A percentile compares a stretch with the other conserved stretches of the same genome.
phyloP scores from a whole-genome alignment of 2,329 filamentous ascomycete genomes.

The Paraphaeosphaeria minitans region DNA sequence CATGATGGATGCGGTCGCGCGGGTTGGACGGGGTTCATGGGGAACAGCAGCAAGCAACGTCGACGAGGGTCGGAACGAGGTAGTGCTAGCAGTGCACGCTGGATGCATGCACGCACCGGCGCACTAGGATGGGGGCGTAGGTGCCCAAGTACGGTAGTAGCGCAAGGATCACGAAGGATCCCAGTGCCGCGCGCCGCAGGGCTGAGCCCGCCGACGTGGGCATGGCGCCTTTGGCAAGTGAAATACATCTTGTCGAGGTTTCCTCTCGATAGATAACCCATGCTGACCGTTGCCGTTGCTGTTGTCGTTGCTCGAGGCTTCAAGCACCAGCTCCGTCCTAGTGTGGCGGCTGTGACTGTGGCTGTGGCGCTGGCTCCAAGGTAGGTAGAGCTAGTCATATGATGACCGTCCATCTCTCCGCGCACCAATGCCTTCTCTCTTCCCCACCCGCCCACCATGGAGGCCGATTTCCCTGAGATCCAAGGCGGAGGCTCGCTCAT shows the following conservation, averaged over 20 bases:
- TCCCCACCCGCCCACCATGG: slow-evolving; percentile 47
- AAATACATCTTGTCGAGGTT: no score
- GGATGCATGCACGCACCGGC: slow-evolving; percentile 5
- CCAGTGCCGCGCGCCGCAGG: slow-evolving; percentile 1
- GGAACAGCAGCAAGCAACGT: slow-evolving; percentile 7
- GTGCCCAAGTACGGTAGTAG: no score
- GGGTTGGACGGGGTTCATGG: slow-evolving; percentile 25
- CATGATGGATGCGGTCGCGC: slow-evolving; percentile 35
- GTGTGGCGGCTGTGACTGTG: not conserved
- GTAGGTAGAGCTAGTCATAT: slow-evolving; percentile 7
- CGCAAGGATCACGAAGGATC: slow-evolving; percentile 20
- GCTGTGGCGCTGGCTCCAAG: no score
- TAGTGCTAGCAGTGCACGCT: no score
- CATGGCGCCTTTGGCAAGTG: not conserved
- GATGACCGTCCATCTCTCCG: slow-evolving; percentile 27
- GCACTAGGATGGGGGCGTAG: slow-evolving; percentile 16
- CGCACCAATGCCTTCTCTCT: slow-evolving; percentile 24
- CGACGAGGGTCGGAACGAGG: not conserved
- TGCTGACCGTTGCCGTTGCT: no score
- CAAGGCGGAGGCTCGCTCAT: slow-evolving; percentile 93
- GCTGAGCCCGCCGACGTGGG: slow-evolving; percentile 1
- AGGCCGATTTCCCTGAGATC: slow-evolving; percentile 72
- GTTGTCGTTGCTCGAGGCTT: no score
- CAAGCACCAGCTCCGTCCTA: not conserved
- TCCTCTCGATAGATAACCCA: no score